Evolutionary conservation across 441 rosid genomes (phyloP).

Genomic region (Jatropha podagrica): DNA sequence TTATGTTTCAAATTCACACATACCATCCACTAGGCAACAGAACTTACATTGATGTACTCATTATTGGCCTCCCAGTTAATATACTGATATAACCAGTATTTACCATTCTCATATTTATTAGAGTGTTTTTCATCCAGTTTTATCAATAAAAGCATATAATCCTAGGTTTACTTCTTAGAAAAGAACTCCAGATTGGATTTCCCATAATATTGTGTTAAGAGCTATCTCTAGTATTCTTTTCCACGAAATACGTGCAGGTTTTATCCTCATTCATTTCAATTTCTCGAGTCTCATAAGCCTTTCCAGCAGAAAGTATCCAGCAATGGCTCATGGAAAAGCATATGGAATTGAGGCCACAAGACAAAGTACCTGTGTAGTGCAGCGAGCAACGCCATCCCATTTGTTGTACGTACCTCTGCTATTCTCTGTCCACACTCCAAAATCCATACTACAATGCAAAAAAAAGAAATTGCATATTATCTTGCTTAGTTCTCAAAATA

Average conservation of each 20-base stretch:
- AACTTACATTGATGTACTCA: neutral
- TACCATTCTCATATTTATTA: neutral
- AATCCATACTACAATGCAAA: conserved; percentile 63
- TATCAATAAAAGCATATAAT: neutral
- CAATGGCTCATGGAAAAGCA: conserved; percentile 11
- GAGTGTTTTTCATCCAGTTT: neutral
- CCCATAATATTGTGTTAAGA: neutral
- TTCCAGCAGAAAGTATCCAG: neutral
- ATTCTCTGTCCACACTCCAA: conserved; percentile 85
- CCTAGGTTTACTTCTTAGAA: neutral
- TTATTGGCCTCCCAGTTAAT: neutral
- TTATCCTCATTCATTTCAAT: neutral
- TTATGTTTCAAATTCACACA: neutral
- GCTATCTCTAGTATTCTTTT: conserved; percentile 8
- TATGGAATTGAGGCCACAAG: conserved; percentile 5
- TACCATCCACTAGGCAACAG: neutral
- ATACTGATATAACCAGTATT: neutral
- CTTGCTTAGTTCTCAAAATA: neutral
- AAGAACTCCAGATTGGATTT: neutral
- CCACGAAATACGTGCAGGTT: neutral
- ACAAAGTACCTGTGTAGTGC: conserved; percentile 64
- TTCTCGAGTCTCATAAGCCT: conserved; percentile 2
- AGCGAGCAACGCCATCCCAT: conserved; percentile 86
- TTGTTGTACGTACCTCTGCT: conserved; percentile 82
- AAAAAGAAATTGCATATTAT: conserved; percentile 15